Conservation (phyloP, 306 rosid genomes). For the Quercus glauca region DNA sequence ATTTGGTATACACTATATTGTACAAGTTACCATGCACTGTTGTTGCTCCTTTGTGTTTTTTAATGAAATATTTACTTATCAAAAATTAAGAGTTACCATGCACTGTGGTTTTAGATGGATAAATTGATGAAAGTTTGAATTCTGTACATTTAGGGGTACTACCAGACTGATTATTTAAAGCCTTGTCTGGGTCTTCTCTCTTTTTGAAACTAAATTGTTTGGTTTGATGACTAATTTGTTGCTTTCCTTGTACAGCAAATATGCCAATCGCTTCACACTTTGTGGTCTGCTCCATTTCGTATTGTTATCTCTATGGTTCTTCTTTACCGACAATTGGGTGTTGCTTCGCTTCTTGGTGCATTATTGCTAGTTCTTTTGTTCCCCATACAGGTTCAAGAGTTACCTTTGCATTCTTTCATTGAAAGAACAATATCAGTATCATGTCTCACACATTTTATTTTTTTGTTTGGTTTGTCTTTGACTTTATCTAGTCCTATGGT, state of each 20-base stretch:
- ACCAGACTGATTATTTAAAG: not conserved
- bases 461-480: too few relatives aligned
- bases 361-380: constrained; percentile 55
- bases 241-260: constrained; percentile 53
- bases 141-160: not conserved
- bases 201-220: not conserved
- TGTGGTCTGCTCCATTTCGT: constrained; percentile 95
- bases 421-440: not conserved
- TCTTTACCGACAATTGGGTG: constrained; percentile 85
- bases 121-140: not conserved
- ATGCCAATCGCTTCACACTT: constrained; percentile 69
- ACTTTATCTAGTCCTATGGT: too few relatives aligned
- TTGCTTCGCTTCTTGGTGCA: constrained; percentile 77
- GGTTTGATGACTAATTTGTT: constrained; percentile 1
- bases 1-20: not conserved
- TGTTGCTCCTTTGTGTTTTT: too few relatives aligned
- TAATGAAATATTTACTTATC: too few relatives aligned
- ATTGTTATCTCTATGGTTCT: constrained; percentile 70
- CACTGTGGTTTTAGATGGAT: not conserved
- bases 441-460: too few relatives aligned
- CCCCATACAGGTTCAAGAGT: constrained; percentile 68
- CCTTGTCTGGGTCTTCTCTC: not conserved
- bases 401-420: not conserved
- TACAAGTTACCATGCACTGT: not conserved
- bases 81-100: too few relatives aligned